Percentiles rank a stretch among this genome's conserved stretches.
These are phyloP conservation scores for Trypanosomatidae sp. DNA, from an alignment of 208 protist genomes.

Conservation along the genomic window DNA sequence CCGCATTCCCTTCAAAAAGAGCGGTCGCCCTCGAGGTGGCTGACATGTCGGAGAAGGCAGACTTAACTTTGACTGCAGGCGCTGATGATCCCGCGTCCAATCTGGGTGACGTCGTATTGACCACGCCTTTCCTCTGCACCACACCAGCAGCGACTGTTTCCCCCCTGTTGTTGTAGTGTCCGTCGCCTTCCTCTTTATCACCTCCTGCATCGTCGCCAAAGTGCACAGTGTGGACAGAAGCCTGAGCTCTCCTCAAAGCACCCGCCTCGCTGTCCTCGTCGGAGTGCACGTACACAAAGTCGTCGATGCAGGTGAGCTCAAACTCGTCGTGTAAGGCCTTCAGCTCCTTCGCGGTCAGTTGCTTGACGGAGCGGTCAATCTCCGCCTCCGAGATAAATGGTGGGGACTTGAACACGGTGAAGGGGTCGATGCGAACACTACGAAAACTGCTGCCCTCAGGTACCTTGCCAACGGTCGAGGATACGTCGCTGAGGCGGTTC, in stretches of 20 bases:
- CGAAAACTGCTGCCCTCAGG: constrained; percentile 12
- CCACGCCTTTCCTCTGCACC: background rate
- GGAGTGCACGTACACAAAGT: constrained; percentile 18
- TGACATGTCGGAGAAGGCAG: background rate
- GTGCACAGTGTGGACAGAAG: constrained; percentile 12
- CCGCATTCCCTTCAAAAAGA: constrained; percentile 13
- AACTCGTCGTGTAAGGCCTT: constrained; percentile 22
- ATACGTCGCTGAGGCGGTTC: constrained; percentile 6
- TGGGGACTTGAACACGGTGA: constrained; percentile 16
- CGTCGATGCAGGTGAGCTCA: constrained; percentile 18
- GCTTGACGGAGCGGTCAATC: constrained; percentile 16
- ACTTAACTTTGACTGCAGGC: background rate
- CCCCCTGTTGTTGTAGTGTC: background rate
- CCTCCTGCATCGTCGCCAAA: constrained; percentile 1
- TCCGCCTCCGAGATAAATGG: constrained; percentile 22
- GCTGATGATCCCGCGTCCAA: background rate
- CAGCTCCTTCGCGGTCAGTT: constrained; percentile 15
- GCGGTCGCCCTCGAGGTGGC: constrained; percentile 3
- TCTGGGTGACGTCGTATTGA: background rate
- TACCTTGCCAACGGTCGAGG: background rate
- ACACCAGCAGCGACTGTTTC: background rate
- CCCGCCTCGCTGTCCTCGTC: background rate
- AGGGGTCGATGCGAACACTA: constrained; percentile 18
- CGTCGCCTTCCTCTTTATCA: background rate
- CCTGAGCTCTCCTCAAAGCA: background rate